Evolutionary conservation across 2,329 filamentous ascomycete species (phyloP), one percentile per base, ranked within the genome.

Genomic region (Harringtonia aguacate): DNA sequence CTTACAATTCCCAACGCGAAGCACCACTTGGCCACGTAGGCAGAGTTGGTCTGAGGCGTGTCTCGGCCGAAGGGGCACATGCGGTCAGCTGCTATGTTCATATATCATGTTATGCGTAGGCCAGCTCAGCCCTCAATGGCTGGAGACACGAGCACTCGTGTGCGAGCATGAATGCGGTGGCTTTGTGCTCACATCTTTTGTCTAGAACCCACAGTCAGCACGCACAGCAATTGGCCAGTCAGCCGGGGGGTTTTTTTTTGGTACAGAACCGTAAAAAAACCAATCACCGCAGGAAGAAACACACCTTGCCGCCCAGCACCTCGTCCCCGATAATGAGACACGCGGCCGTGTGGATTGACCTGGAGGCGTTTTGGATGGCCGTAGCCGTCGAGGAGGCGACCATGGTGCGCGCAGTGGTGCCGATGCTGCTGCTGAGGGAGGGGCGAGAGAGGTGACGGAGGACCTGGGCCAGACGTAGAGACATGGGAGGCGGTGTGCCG

Each of bases 281-380:
- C 15, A 13, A 15, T 10, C 15, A 34, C 6, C 36, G 6, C 4
- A 37, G n/a, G n/a, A n/a, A n/a, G n/a, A n/a, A n/a, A n/a, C 68
- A 51, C 61, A 87, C 89, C 82, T 97, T 97, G 55, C 92, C 90
- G 20, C 88, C 89, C 4, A 97, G 72, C 6, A 97, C 88, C 63
- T 95, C 90, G 65, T 97, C 90, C n/a, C 90, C 90, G 55, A 98
- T 97, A 48, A 98, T 88, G 51, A 97, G 66, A 62, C 87, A 94
- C 45, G 84, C 90, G 12, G 90, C 92, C 38, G 89, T 95, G 58
- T 87, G 81, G 53, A 97, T 94, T 48, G 75, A 79, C 57, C 55
- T 54, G 52, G 43, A 36, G 9, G 39, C 41, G 21, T 52, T 50
- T 37, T 35, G 43, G 3, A 29, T 36, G 21, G 43, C 43, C 18